Base-by-base conservation (phyloP, 306 rosid species). In the Dalbergia oliveri region DNA sequence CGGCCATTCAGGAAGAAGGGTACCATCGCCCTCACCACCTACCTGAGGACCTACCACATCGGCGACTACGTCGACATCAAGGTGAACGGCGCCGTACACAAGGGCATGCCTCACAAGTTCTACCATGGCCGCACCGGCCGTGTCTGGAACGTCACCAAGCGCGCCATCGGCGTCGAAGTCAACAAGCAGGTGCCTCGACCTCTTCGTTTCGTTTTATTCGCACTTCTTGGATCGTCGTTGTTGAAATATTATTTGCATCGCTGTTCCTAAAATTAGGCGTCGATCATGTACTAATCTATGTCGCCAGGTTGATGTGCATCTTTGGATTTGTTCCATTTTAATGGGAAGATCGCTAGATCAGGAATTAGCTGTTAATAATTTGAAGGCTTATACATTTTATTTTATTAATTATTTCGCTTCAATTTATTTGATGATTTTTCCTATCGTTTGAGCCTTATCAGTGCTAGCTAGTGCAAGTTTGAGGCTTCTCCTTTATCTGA, bases 1-100 rank as follows among this genome's bases (percentile, higher is more conserved):
- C 77, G 98, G 26, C 89, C 98, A 1, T 95, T 95, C 93, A 91
- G 99, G 94, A 95, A 95, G 98, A 95, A 95, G 97, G 99, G 99
- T 16, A 91, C 94, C 64, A 95, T 95, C 9, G 86, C 97, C 0
- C 89, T 93, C 15, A 81, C 98, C 0, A 95, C 98, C 0, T 95
- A 95, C 61, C 91, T 95, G 7, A 73, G 93, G 45, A 91, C 94
- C 47, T 95, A 75, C 81, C 90, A 73, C 76, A 84, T 90, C 59
- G 99, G 99, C 5, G 98, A 95, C 10, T 83, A 88, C 44, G 99
- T 95, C 0, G 99, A 95, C n/a, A 6, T 95, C 67, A 93, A 87
- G 86, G 99, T 95, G 1, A 95, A 95, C 58, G 99, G 99, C 5
- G 99, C 97, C 51, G 81, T 95, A 12, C 99, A 95, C 81, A 95